Evolutionary conservation across 2,329 filamentous ascomycete genomes (phyloP).

Genomic region (Rhynchosporium graminicola): DNA sequence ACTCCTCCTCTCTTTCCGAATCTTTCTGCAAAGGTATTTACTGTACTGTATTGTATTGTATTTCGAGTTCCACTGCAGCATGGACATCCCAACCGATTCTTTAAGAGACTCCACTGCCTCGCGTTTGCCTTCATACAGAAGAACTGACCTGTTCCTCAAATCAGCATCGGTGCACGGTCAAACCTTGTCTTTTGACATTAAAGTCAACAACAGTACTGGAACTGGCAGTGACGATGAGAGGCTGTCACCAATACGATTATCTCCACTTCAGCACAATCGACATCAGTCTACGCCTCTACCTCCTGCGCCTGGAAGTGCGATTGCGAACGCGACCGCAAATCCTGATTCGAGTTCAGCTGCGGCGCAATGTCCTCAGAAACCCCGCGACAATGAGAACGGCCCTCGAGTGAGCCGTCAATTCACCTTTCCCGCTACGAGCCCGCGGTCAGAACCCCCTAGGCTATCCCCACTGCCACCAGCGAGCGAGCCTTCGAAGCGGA

Average conservation of each 20-base stretch:
- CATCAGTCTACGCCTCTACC: background rate
- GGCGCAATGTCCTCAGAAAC: background rate
- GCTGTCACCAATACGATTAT: background rate
- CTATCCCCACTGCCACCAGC: background rate
- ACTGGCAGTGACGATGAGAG: slow-evolving; percentile 2
- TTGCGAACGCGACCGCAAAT: too few relatives aligned
- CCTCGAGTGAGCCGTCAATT: slow-evolving; percentile 11
- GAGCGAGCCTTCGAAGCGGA: slow-evolving; percentile 4
- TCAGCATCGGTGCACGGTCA: slow-evolving; percentile 9
- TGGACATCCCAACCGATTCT: slow-evolving; percentile 7
- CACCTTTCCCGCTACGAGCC: slow-evolving; percentile 3
- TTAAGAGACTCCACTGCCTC: slow-evolving; percentile 9
- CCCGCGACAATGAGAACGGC: background rate
- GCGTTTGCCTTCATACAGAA: slow-evolving; percentile 4
- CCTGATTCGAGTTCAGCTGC: too few relatives aligned
- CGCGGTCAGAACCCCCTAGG: background rate
- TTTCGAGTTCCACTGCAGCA: background rate
- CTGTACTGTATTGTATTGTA: too few relatives aligned
- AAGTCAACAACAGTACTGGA: background rate
- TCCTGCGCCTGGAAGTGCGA: too few relatives aligned
- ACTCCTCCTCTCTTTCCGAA: slow-evolving; percentile 6
- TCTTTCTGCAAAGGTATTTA: slow-evolving; percentile 4
- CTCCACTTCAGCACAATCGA: slow-evolving; percentile 12
- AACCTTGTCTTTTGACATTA: slow-evolving; percentile 5
- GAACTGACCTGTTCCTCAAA: background rate